Conservation (phyloP, 768 basidiomycete genomes). For the Mycena floridula region DNA sequence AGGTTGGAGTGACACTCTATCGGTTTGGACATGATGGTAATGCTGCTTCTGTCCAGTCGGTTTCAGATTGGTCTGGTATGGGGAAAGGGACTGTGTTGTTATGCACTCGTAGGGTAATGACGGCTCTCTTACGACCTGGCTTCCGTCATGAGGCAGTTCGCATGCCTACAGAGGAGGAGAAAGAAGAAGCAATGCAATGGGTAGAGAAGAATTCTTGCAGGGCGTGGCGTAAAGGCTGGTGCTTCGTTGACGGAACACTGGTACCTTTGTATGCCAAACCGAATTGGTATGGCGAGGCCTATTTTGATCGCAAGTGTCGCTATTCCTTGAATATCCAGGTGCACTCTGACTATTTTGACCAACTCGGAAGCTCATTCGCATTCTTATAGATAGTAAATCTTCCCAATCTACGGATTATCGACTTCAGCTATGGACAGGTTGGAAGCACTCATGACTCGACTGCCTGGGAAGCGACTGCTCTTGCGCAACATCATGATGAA, state of each 20-base stretch:
- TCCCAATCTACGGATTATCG: slow-evolving; percentile 24
- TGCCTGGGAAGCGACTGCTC: slow-evolving; percentile 18
- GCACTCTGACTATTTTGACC: slow-evolving; percentile 16
- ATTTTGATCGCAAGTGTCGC: slow-evolving; percentile 31
- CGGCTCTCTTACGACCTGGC: slow-evolving; percentile 17
- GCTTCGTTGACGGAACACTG: slow-evolving; percentile 32
- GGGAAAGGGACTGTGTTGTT: slow-evolving; percentile 23
- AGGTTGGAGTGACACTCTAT: slow-evolving; percentile 32
- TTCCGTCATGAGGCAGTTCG: slow-evolving; percentile 21
- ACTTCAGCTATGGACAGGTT: not conserved
- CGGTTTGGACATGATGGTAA: slow-evolving; percentile 28
- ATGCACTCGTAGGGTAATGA: slow-evolving; percentile 23
- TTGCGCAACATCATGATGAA: slow-evolving; percentile 10
- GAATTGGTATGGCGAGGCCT: slow-evolving; percentile 26
- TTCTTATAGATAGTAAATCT: slow-evolving; percentile 22
- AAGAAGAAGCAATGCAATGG: slow-evolving; percentile 31
- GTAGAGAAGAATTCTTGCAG: slow-evolving; percentile 24
- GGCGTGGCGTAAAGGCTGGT: slow-evolving; percentile 30
- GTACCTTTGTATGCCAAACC: slow-evolving; percentile 26
- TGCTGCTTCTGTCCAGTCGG: slow-evolving; percentile 22
- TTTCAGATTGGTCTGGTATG: slow-evolving; percentile 32
- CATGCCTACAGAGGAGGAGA: slow-evolving; percentile 24
- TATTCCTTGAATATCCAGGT: slow-evolving; percentile 33
- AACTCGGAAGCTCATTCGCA: slow-evolving; percentile 13
- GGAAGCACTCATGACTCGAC: slow-evolving; percentile 23